A percentile compares a stretch with the other conserved stretches of the same genome.
phyloP scores from a whole-genome alignment of 2,329 filamentous ascomycete species.

The Cryphonectria carpinicola region DNA sequence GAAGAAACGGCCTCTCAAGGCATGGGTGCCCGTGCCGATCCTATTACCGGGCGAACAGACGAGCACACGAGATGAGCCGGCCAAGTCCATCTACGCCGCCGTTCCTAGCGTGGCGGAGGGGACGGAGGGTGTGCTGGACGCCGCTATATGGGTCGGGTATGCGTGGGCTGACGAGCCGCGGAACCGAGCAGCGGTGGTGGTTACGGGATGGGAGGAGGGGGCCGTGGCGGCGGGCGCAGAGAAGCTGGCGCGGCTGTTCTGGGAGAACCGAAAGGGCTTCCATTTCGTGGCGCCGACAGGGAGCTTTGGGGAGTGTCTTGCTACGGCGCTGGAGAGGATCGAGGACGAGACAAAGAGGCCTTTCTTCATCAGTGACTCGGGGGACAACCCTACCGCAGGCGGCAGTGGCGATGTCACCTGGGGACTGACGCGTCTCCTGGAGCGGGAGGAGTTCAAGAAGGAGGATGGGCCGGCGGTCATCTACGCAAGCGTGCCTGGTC shows the following conservation, averaged over 20 bases:
- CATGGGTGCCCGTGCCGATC: constrained; percentile 56
- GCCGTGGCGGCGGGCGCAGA: constrained; percentile 46
- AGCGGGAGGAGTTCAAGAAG: constrained; percentile 48
- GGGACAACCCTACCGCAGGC: constrained; percentile 59
- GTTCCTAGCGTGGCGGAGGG: constrained; percentile 47
- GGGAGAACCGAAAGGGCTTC: constrained; percentile 51
- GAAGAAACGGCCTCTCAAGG: constrained; percentile 48
- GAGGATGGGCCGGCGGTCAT: constrained; percentile 47
- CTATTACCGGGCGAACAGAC: constrained; percentile 59
- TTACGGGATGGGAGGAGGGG: constrained; percentile 53
- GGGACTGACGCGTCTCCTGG: constrained; percentile 50
- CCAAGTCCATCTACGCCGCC: constrained; percentile 53
- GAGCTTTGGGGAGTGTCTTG: constrained; percentile 50
- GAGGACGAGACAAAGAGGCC: constrained; percentile 42
- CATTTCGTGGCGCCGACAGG: constrained; percentile 57
- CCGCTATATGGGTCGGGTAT: constrained; percentile 60
- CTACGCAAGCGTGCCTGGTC: constrained; percentile 57
- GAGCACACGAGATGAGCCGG: constrained; percentile 56
- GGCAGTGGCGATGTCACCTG: constrained; percentile 59
- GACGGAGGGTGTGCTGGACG: constrained; percentile 49
- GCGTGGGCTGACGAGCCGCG: constrained; percentile 60
- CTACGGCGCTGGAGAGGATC: constrained; percentile 43
- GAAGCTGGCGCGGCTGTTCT: constrained; percentile 50
- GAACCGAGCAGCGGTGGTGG: constrained; percentile 53
- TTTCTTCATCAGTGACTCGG: constrained; percentile 59